Evolutionary conservation across 768 basidiomycete genomes (phyloP).

Genomic region (Mycena chlorophos): DNA sequence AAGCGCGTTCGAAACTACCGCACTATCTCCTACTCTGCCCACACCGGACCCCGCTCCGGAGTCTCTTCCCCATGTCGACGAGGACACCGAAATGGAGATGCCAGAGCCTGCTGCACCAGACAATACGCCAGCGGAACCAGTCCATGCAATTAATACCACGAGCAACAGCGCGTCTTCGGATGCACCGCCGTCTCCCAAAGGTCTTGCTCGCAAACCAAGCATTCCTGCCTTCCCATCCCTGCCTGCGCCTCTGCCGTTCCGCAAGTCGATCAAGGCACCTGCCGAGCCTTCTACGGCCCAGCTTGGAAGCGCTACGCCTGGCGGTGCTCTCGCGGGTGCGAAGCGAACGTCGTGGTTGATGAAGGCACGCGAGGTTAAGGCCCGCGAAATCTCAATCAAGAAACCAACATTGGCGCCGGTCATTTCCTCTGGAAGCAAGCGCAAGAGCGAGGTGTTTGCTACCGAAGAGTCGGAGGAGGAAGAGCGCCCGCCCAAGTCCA

Average conservation of each 20-base stretch:
- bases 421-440: constrained; percentile 41
- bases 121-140: neutral
- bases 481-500: constrained; percentile 25
- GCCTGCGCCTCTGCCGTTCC: constrained; percentile 66
- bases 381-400: constrained; percentile 55
- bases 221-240: constrained; percentile 57
- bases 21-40: constrained; percentile 37
- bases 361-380: constrained; percentile 74
- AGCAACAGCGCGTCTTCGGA: neutral
- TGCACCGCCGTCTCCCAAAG: constrained; percentile 16
- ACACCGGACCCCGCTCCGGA: constrained; percentile 3
- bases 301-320: constrained; percentile 41
- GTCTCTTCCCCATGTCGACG: neutral
- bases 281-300: constrained; percentile 44
- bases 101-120: neutral
- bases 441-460: constrained; percentile 60
- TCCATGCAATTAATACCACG: neutral
- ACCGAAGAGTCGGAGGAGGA: constrained; percentile 13
- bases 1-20: constrained; percentile 39
- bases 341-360: constrained; percentile 82
- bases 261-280: constrained; percentile 60
- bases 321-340: constrained; percentile 43
- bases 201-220: constrained; percentile 39
- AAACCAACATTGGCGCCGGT: constrained; percentile 28
- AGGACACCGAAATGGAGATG: neutral